Evolutionary conservation across 352 stramenopile species (phyloP).

Genomic region (Phytophthora ramorum): DNA sequence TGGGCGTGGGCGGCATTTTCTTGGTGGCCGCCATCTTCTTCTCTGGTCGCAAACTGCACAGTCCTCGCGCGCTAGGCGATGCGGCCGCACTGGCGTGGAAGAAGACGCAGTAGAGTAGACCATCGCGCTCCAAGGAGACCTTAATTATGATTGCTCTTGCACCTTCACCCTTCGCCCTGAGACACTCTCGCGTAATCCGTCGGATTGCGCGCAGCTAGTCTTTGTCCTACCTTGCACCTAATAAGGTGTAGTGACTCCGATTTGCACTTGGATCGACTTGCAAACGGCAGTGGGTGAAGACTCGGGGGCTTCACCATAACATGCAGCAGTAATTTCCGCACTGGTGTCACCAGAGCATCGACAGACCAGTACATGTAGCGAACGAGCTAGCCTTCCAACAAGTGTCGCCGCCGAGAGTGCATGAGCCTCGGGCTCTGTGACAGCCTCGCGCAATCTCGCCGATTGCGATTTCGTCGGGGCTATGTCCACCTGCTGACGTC

Average conservation of each 20-base stretch:
- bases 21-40: constrained; percentile 55
- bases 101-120: constrained; percentile 33
- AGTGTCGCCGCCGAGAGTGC: too few relatives aligned
- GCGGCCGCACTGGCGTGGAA: constrained; percentile 66
- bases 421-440: too few relatives aligned
- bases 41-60: constrained; percentile 50
- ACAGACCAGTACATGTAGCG: too few relatives aligned
- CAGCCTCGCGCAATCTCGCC: constrained; percentile 11
- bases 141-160: neutral
- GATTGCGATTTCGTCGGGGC: constrained; percentile 19
- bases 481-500: constrained; percentile 22
- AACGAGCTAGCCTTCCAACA: too few relatives aligned
- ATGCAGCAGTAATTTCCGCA: too few relatives aligned
- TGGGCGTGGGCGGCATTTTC: constrained; percentile 65
- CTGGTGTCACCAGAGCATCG: too few relatives aligned
- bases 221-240: neutral
- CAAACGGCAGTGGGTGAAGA: too few relatives aligned
- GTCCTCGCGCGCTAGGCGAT: constrained; percentile 59
- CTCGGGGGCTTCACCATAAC: too few relatives aligned
- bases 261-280: neutral
- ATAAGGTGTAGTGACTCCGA: neutral
- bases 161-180: neutral
- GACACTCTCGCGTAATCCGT: neutral
- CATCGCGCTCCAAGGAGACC: neutral
- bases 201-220: neutral